Base-by-base conservation (phyloP, 441 rosid genomes). In the Geranium incanum region DNA sequence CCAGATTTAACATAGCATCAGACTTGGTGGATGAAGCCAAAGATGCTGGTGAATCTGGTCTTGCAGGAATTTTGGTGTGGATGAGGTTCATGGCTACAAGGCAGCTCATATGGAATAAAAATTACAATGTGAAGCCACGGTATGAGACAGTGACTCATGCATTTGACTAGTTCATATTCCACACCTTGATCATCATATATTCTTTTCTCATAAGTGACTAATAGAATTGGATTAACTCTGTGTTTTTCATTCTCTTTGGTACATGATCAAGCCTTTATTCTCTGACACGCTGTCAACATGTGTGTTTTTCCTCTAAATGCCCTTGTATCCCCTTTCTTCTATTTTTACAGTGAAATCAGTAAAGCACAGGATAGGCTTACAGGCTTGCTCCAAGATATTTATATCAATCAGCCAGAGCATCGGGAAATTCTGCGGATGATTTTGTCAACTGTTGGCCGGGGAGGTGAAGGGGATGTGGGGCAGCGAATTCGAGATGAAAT, bases 81-180 rank as follows among this genome's bases (percentile, higher is more conserved):
- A 90, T 92, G 97, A 87, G 99, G 85, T 95, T 92, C 84, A 95
- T 95, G 99, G 97, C 99, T 69, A 88, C 93, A 39, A 86, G 99
- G 78, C 99, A 92, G 83, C 97, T 95, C 68, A 86, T 88, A 82
- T 95, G 99, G 99, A 95, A 95, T 81, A 95, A 92, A 83, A 91
- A 92, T 85, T 95, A 95, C 83, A 95, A 95, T 73, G 99, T 95
- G 80, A 95, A 95, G 84, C 99, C 99, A 75, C 88, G 99, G 99
- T 95, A 87, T 15, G 41, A 50, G 62, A 70, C 68, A 39, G 57
- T 55, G 66, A 68, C 71, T 64, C 70, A 37, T 63, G 16, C 41
- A 70, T 41, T 39, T 69, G 8, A 63, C 66, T 62, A 62, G 66
- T 23, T 62, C 37, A 11, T 18, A 28, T 62, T 62, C 36, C 66